Percentiles rank a stretch among this genome's conserved stretches.
phyloP scores from a whole-genome alignment of 257 asterid genomes.

The Prunella vulgaris region DNA sequence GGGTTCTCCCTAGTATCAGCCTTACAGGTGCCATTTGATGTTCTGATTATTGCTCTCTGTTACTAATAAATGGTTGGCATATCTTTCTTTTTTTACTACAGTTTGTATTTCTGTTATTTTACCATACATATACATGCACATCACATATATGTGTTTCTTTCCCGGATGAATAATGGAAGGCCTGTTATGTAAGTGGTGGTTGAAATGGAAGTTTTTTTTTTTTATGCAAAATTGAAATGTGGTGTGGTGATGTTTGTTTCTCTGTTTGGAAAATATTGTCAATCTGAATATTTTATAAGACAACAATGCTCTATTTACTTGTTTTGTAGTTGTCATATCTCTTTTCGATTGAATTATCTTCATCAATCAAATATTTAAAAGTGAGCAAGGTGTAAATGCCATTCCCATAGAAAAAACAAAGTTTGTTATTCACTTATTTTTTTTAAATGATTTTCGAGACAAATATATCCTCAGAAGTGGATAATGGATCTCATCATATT shows the following conservation, averaged over 20 bases:
- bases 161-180: neutral
- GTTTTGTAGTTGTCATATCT: neutral
- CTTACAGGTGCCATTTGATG: neutral
- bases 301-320: neutral
- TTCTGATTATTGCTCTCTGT: neutral
- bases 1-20: conserved; percentile 40
- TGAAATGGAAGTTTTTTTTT: neutral
- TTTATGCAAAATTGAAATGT: neutral
- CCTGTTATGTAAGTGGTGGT: neutral
- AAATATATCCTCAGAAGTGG: no score
- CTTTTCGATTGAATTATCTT: neutral
- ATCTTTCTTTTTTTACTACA: neutral
- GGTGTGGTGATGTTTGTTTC: neutral
- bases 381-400: no score
- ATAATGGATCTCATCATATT: no score
- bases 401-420: no score
- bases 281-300: neutral
- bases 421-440: no score
- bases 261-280: neutral
- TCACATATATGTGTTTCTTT: neutral
- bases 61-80: neutral
- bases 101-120: neutral
- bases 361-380: neutral
- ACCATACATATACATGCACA: neutral
- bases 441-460: no score